phyloP scores from a whole-genome alignment of 1,284 basidiomycete genomes.

The Fomes fomentarius region DNA sequence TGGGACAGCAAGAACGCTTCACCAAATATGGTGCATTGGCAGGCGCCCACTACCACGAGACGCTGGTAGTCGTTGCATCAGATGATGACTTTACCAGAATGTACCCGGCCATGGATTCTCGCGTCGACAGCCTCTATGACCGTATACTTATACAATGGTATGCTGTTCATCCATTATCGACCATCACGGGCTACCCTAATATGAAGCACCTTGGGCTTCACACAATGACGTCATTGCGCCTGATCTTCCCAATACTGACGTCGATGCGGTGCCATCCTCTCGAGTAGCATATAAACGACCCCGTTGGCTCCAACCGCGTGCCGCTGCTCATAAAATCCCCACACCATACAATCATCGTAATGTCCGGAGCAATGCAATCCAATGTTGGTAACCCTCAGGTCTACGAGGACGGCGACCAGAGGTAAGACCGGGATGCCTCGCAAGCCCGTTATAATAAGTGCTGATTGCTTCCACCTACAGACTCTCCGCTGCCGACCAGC shows the following conservation, averaged over 20 bases:
- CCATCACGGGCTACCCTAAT: slow-evolving; percentile 1
- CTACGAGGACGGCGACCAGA: slow-evolving; percentile 28
- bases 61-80: no score
- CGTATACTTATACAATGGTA: neutral
- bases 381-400: slow-evolving; percentile 29
- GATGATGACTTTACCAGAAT: no score
- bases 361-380: slow-evolving; percentile 30
- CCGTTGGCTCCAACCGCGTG: neutral
- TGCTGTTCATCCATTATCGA: no score
- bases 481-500: neutral
- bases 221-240: slow-evolving; percentile 15
- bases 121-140: no score
- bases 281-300: neutral
- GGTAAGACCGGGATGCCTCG: slow-evolving; percentile 5
- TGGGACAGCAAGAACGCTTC: no score
- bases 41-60: no score
- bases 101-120: no score
- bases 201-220: neutral
- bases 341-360: slow-evolving; percentile 4
- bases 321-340: neutral
- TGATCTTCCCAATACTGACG: slow-evolving; percentile 17
- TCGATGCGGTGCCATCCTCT: slow-evolving; percentile 9
- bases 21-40: no score
- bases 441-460: neutral
- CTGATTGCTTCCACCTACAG: neutral